Conservation (phyloP, 345 rosid genomes). For the Pelargonium nanum region DNA sequence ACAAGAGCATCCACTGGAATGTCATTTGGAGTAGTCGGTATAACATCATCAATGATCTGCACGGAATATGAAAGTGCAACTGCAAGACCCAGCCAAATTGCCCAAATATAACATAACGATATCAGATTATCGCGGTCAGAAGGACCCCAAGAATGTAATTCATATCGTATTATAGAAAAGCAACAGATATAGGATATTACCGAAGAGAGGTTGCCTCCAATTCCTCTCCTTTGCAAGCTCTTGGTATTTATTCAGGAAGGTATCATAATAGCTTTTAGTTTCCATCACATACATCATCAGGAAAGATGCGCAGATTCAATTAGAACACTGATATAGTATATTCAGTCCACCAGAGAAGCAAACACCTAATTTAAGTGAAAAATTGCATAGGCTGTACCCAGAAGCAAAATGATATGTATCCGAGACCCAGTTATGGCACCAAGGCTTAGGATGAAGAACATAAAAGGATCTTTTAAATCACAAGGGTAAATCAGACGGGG, state of each 20-base stretch:
- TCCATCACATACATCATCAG: conserved; percentile 16
- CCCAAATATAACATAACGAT: conserved; percentile 1
- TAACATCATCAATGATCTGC: conserved; percentile 63
- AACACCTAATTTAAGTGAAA: background rate
- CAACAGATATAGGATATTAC: conserved; percentile 22
- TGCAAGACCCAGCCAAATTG: conserved; percentile 22
- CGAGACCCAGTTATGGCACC: background rate
- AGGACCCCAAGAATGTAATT: background rate
- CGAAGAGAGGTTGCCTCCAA: conserved; percentile 73
- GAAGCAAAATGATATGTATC: background rate
- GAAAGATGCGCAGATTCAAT: conserved; percentile 4
- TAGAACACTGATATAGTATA: background rate
- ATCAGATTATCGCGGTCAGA: background rate
- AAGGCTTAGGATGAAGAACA: background rate
- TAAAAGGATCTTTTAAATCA: background rate
- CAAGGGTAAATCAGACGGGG: background rate
- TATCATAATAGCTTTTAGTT: conserved; percentile 60
- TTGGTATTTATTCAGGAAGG: conserved; percentile 61
- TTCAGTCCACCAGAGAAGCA: background rate
- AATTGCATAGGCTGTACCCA: too few relatives aligned
- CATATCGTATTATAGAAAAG: conserved; percentile 1
- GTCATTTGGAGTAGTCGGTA: conserved; percentile 57
- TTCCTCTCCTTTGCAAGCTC: conserved; percentile 55
- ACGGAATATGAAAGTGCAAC: conserved; percentile 83
- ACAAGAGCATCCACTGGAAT: conserved; percentile 65